Percentiles rank a stretch among this genome's conserved stretches.
These are phyloP conservation scores for Lanzia echinophila DNA, from an alignment of 2,329 filamentous ascomycete genomes.

Conservation along the genomic window DNA sequence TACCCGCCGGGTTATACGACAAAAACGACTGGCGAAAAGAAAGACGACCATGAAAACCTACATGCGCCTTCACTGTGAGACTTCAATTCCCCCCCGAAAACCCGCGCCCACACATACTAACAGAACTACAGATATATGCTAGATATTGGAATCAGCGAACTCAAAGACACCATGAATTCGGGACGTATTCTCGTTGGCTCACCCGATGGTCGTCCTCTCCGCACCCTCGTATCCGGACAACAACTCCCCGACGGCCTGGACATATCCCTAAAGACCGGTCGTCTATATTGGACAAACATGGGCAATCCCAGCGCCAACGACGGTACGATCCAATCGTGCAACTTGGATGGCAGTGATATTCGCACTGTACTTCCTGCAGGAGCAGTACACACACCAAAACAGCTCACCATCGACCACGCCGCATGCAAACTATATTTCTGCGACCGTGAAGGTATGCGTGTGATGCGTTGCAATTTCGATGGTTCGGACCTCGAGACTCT, in stretches of 20 bases:
- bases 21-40: slow-evolving; percentile 5
- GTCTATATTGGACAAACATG: slow-evolving; percentile 47
- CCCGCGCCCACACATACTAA: not conserved
- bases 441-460: slow-evolving; percentile 39
- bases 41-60: no score
- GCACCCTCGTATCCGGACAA: slow-evolving; percentile 13
- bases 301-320: slow-evolving; percentile 29
- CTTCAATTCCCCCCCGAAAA: not conserved
- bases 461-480: slow-evolving; percentile 36
- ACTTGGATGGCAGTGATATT: slow-evolving; percentile 42
- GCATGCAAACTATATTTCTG: slow-evolving; percentile 34
- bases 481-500: slow-evolving; percentile 34
- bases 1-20: slow-evolving; percentile 12
- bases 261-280: slow-evolving; percentile 28
- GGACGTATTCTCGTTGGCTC: slow-evolving; percentile 14
- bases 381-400: slow-evolving; percentile 43
- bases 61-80: slow-evolving; percentile 11
- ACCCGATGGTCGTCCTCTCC: slow-evolving; percentile 10
- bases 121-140: slow-evolving; percentile 15
- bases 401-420: slow-evolving; percentile 28
- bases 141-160: slow-evolving; percentile 12
- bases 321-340: slow-evolving; percentile 21
- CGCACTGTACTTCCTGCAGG: slow-evolving; percentile 38
- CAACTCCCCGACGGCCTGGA: slow-evolving; percentile 40
- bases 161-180: slow-evolving; percentile 7